Conservation (phyloP, 352 stramenopile species). For the Globisporangium parvum region DNA sequence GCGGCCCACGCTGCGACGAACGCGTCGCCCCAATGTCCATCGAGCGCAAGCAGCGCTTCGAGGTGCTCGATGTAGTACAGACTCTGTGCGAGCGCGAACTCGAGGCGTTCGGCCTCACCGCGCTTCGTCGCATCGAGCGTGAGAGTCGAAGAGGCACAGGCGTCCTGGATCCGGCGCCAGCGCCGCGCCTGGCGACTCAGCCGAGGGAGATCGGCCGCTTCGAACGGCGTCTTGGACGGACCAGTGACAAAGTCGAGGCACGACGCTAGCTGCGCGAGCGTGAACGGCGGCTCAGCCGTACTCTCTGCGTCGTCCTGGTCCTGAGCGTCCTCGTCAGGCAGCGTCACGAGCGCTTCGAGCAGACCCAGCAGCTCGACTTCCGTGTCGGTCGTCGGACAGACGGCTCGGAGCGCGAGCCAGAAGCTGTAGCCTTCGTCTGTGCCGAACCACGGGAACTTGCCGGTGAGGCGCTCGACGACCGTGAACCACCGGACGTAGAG, state of each 20-base stretch:
- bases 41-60: background rate
- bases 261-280: background rate
- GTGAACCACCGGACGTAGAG: conserved; percentile 2
- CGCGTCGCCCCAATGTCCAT: background rate
- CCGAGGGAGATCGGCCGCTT: background rate
- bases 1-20: background rate
- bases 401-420: background rate
- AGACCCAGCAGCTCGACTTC: background rate
- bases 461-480: background rate
- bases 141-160: background rate
- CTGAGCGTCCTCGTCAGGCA: background rate
- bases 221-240: background rate
- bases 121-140: background rate
- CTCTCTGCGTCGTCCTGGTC: background rate
- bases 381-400: background rate
- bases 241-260: background rate
- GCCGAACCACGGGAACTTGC: background rate
- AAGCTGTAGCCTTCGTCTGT: background rate
- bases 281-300: background rate
- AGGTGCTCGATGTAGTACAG: conserved; percentile 1
- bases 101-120: background rate
- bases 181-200: background rate
- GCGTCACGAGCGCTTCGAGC: background rate
- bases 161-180: background rate
- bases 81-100: background rate